Percentiles rank a stretch among this genome's conserved stretches.
phyloP scores from a whole-genome alignment of 768 basidiomycete species.

The Boletus rubroflammeus region DNA sequence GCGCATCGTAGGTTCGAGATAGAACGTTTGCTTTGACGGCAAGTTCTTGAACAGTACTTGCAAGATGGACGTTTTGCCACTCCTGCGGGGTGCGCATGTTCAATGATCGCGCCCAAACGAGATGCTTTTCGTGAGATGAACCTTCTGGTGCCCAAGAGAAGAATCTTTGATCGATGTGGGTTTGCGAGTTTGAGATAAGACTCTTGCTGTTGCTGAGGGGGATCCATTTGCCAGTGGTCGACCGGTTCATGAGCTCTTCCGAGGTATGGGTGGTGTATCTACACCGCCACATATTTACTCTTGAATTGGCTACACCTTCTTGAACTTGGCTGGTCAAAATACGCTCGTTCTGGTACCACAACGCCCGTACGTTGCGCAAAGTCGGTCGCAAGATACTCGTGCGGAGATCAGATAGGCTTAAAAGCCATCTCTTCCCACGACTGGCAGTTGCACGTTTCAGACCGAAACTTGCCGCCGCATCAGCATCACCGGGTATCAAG shows the following conservation, averaged over 20 bases:
- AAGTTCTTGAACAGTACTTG: slow-evolving; percentile 89
- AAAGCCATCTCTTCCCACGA: slow-evolving; percentile 7
- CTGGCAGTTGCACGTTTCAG: background rate
- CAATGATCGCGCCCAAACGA: background rate
- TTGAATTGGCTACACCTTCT: background rate
- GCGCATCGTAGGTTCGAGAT: slow-evolving; percentile 82
- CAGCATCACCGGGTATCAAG: background rate
- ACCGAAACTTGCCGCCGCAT: background rate
- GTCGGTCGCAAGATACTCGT: background rate
- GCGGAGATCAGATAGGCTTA: background rate
- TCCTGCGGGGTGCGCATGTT: slow-evolving; percentile 46
- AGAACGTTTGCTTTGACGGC: slow-evolving; percentile 81
- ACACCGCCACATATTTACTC: slow-evolving; percentile 6
- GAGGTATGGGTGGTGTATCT: background rate
- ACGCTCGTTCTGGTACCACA: background rate
- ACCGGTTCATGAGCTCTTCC: background rate
- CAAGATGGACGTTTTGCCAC: slow-evolving; percentile 89
- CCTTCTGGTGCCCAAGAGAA: slow-evolving; percentile 72
- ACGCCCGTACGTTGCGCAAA: background rate
- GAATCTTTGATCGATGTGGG: slow-evolving; percentile 55
- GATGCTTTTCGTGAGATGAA: slow-evolving; percentile 17
- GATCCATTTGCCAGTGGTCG: slow-evolving; percentile 6
- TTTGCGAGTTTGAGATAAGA: slow-evolving; percentile 9
- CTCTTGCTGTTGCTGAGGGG: slow-evolving; percentile 9
- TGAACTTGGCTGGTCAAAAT: too few relatives aligned